Percentiles rank a stretch among this genome's conserved stretches.
phyloP scores from a whole-genome alignment of 176 grass and related monocot genomes.

The Phyllostachys edulis region DNA sequence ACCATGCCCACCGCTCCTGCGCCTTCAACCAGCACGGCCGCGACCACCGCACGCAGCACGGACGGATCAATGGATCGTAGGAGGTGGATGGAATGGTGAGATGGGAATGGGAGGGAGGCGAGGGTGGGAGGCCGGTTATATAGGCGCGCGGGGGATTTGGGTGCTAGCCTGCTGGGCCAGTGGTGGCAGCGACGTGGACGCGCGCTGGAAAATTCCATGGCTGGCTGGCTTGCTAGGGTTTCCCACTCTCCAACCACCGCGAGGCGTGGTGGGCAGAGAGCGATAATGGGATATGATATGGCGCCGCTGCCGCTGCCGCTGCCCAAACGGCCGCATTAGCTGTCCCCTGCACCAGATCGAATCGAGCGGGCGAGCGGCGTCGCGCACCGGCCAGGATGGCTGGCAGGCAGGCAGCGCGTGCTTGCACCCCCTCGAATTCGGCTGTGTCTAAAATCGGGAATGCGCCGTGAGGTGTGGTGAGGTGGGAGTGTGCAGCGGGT shows the following conservation, averaged over 20 bases:
- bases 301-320: constrained; percentile 21
- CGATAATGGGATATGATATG: neutral
- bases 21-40: constrained; percentile 1
- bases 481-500: neutral
- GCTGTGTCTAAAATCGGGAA: constrained; percentile 35
- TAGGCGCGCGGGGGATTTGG: neutral
- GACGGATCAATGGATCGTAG: neutral
- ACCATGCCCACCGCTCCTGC: neutral
- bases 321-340: neutral
- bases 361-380: neutral
- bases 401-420: neutral
- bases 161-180: neutral
- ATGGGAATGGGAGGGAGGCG: neutral
- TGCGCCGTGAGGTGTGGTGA: constrained; percentile 3
- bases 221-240: constrained; percentile 20
- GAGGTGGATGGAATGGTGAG: neutral
- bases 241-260: neutral
- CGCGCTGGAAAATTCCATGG: constrained; percentile 31
- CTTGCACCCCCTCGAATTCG: neutral
- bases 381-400: constrained; percentile 19
- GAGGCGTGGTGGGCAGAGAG: neutral
- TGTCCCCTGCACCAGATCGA: constrained; percentile 5
- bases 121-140: constrained; percentile 22
- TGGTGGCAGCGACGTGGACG: neutral
- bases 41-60: constrained; percentile 25